Evolutionary conservation across 768 basidiomycete species (phyloP).

Genomic region (Psilocybe azurescens): DNA sequence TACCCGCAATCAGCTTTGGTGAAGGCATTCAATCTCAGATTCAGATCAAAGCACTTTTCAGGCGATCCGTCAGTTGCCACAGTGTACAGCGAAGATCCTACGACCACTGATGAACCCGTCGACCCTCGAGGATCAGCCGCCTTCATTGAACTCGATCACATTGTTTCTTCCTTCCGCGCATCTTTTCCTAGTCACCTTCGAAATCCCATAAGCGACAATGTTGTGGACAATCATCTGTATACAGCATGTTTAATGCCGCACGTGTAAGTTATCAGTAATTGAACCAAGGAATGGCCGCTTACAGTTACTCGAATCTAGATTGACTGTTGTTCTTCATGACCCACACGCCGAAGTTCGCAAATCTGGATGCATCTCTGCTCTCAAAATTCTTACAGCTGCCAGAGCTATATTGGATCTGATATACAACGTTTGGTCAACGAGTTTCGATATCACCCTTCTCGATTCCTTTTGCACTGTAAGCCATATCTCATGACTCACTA

Average conservation of each 20-base stretch:
- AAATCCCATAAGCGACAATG: constrained; percentile 58
- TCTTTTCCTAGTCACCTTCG: constrained; percentile 62
- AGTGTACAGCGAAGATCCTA: constrained; percentile 40
- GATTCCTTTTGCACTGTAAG: constrained; percentile 75
- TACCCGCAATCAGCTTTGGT: constrained; percentile 38
- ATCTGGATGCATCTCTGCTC: constrained; percentile 68
- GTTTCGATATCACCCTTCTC: constrained; percentile 71
- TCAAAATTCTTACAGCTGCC: constrained; percentile 70
- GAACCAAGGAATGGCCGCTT: background rate
- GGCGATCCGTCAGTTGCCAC: constrained; percentile 58
- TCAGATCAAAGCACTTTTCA: constrained; percentile 60
- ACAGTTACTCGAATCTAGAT: constrained; percentile 41
- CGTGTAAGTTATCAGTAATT: constrained; percentile 35
- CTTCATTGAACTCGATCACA: constrained; percentile 66
- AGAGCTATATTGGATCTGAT: constrained; percentile 71
- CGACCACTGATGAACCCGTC: constrained; percentile 46
- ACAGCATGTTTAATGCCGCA: constrained; percentile 48
- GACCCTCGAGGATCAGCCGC: constrained; percentile 66
- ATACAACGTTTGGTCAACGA: constrained; percentile 70
- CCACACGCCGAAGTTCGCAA: constrained; percentile 69
- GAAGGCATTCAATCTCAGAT: constrained; percentile 73
- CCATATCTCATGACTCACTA: background rate
- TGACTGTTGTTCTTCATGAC: constrained; percentile 75
- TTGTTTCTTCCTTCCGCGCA: constrained; percentile 59
- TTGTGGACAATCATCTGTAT: constrained; percentile 66